Conservation (phyloP, 345 rosid genomes). For the Ceriops decandra region DNA sequence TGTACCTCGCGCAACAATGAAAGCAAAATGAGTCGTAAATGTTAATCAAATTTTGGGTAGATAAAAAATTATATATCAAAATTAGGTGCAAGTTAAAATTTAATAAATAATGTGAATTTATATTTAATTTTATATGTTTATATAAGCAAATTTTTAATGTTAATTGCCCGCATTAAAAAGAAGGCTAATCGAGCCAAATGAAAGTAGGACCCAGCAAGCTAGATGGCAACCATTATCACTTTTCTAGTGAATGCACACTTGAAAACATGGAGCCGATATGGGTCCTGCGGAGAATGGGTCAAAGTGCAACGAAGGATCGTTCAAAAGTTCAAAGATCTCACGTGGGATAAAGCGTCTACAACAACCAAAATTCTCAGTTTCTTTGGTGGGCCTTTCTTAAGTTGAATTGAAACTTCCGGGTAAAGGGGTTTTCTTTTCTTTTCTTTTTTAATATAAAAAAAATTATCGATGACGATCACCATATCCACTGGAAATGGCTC, state of each 20-base stretch:
- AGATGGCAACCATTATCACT: slow-evolving; percentile 3
- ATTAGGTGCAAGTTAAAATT: too few species aligned
- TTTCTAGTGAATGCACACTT: neutral
- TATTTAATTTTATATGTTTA: too few species aligned
- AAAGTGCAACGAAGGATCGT: slow-evolving; percentile 24
- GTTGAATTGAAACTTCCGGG: slow-evolving; percentile 33
- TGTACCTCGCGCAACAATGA: slow-evolving; percentile 8
- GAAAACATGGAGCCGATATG: neutral
- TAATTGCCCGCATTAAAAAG: neutral
- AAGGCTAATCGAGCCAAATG: neutral
- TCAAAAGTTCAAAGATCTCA: slow-evolving; percentile 17
- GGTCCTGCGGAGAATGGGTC: slow-evolving; percentile 14
- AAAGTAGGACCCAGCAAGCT: slow-evolving; percentile 1
- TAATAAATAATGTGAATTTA: too few species aligned
- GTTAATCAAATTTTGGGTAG: too few species aligned
- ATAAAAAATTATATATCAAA: too few species aligned
- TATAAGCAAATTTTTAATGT: too few species aligned
- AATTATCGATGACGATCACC: slow-evolving; percentile 26
- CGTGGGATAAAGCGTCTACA: slow-evolving; percentile 18
- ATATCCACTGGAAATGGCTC: slow-evolving; percentile 31
- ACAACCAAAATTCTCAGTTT: slow-evolving; percentile 13
- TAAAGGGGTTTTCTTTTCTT: slow-evolving; percentile 8
- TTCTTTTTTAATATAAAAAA: neutral
- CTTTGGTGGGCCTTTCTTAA: neutral
- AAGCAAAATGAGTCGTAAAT: neutral